Conservation (phyloP, 805 yeast species). For the Pichia phayaonensis region DNA sequence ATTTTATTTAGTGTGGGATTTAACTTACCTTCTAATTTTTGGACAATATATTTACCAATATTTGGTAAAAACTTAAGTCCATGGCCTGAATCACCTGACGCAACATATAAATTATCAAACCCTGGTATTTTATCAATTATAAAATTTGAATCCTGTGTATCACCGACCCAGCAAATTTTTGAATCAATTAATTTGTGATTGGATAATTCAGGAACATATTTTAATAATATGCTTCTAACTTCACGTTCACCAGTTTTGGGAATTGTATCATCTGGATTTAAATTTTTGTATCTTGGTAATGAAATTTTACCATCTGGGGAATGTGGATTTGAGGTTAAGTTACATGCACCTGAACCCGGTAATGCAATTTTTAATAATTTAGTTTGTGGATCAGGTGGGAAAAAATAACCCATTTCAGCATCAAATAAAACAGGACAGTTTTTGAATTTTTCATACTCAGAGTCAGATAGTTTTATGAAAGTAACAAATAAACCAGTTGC, state of each 20-base stretch:
- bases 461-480: neutral
- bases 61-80: slow-evolving; percentile 21
- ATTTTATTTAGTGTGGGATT: neutral
- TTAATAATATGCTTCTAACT: slow-evolving; percentile 26
- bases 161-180: slow-evolving; percentile 17
- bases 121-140: slow-evolving; percentile 21
- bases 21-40: slow-evolving; percentile 6
- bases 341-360: slow-evolving; percentile 29
- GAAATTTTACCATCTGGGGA: slow-evolving; percentile 18
- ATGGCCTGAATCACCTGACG: slow-evolving; percentile 21
- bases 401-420: slow-evolving; percentile 39
- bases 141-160: slow-evolving; percentile 19
- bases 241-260: slow-evolving; percentile 27
- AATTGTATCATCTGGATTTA: slow-evolving; percentile 31
- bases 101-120: slow-evolving; percentile 14
- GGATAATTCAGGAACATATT: slow-evolving; percentile 34
- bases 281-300: slow-evolving; percentile 31
- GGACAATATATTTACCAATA: slow-evolving; percentile 15
- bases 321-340: slow-evolving; percentile 15
- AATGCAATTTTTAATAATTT: slow-evolving; percentile 33
- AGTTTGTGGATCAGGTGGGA: slow-evolving; percentile 40
- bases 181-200: slow-evolving; percentile 27
- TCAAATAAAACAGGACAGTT: slow-evolving; percentile 38
- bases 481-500: neutral
- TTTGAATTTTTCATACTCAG: slow-evolving; percentile 27